Evolutionary conservation across 2,329 filamentous ascomycete species (phyloP), one percentile per base, ranked within the genome.

Genomic region (Calonectria honghensis): DNA sequence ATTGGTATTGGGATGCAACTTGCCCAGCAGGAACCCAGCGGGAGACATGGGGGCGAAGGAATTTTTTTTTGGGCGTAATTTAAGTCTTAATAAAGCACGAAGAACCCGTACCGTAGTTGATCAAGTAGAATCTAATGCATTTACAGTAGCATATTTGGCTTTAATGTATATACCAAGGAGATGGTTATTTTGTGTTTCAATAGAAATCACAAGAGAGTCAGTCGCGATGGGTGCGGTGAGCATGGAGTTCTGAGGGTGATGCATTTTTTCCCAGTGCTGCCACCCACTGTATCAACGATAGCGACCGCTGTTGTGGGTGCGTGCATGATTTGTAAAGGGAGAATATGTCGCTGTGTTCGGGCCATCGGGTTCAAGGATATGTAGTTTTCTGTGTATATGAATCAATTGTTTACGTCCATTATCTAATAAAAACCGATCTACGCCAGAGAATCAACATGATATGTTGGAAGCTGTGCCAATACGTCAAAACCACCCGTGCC

Each of bases 401-500:
- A 73, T 39, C 67, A 73, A 52, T 70, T 67, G 37, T 37, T 52
- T 68, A 61, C 37, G 71, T 63, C 73, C 54, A 79, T 76, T 75
- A 64, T 48, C 73, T 41, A 52, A 52, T 57, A 76, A 78, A 32
- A 78, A 63, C 73, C 72, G 65, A 72, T 69, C 64, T 81, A 82
- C 77, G 80, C 80, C 80, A 82, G 68, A 74, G 80, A 77, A 81
- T 82, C 80, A 77, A 82, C 75, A 77, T 91, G 89, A 80, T 87
- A 87, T 72, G 89, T 90, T 27, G 91, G 90, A 73, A 92, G 87
- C 73, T 86, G 86, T 6, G 91, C 92, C 82, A 98, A 88, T 54
- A 99, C 93, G 86, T 98, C 96, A 85, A 98, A 98, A 27, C 94
- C 92, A 50, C 97, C 97, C 1, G 97, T 99, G 65, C 97, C 97